Evolutionary conservation across 2,329 filamentous ascomycete genomes (phyloP), one percentile per base, ranked within the genome.

Genomic region (Fonsecaea pedrosoi): DNA sequence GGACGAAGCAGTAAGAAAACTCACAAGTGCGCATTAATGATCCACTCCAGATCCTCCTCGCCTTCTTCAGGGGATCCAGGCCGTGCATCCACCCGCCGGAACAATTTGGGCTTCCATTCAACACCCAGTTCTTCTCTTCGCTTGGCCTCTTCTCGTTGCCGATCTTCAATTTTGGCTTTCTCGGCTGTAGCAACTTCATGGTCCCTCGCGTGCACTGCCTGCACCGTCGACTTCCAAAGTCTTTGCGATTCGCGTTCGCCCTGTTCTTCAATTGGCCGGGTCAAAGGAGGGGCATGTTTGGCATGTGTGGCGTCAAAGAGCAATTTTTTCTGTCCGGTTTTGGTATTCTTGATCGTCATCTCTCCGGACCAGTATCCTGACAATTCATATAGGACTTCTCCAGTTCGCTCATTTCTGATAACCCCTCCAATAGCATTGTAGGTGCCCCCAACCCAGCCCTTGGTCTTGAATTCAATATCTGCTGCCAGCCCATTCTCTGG

Each of bases 391-490:
- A 97, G 83, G 6, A 90, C 81, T 78, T 97, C 94, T 38, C 92
- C 93, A 0, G 92, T 94, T 75, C 89, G 89, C 71, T 94, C 92
- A 72, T 94, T 92, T 79, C 90, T 96, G 80, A 99, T 96, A 48
- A 85, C 89, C 8, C 95, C 95, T 8, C 92, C 93, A 74, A 99
- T 97, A 42, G 93, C 92, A 76, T 99, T 97, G 80, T 99, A 99
- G 1, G 92, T 95, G 7, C 95, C 95, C 60, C 92, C 90, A 71
- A 99, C 94, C 86, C 96, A 99, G 4, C 95, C 95, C 80, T 98
- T 98, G 60, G 92, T 96, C 82, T 98, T 98, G 86, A 99, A 99
- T 72, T 99, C 95, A 68, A 99, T 89, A 77, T 99, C 94, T 67
- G 93, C 94, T 32, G 89, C 86, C 18, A 99, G 84, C 65, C 93